Base-by-base conservation (phyloP, 306 rosid species). In the Malus asiatica region DNA sequence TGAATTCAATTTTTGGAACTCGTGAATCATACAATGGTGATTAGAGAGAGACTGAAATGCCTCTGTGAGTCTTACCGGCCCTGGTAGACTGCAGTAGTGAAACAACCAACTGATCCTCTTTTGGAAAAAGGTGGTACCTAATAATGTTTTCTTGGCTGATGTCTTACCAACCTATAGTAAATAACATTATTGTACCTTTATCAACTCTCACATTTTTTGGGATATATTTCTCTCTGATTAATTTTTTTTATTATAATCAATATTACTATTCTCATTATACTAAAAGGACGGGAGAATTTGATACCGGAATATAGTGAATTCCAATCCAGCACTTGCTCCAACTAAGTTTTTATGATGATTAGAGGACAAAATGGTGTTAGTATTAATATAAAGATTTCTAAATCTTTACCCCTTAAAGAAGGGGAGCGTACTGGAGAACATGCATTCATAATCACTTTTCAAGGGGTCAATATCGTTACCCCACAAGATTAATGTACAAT, bases 41-140 rank as follows among this genome's bases (percentile, higher is more conserved):
- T 35, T 2, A 35, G 0, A 0, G 0, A 35, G 6, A 35, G 0
- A 0, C 0, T 35, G 9, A 35, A 35, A 35, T 35, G 2, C 0
- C 0, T 35, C 2, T 6, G 0, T 7, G 2, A 35, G 2, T 35
- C 2, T 35, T 7, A 35, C 2, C 8, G 2, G 0, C 0, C 9
- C 2, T 6, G 0, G 9, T 35, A 35, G 2, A 35, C 2, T 35
- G 9, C 9, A 0, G 0, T 1, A 7, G 8, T 6, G 0, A 35
- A 7, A 8, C 9, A 35, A 35, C 9, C 8, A 35, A 35, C 0
- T 35, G 9, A 35, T 35, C 40, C 0, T 35, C 40, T 35, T 35
- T 35, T 35, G 40, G 40, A 35, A 35, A 35, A 35, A 35, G 40
- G 40, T 6, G 2, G 58, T 27, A 19, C 23, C 57, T 44, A 45